A percentile compares a stretch with the other conserved stretches of the same genome.
These are phyloP conservation scores for Umbelopsis sp. DNA, from an alignment of 192 early-diverging fungal species.

Conservation along the genomic window DNA sequence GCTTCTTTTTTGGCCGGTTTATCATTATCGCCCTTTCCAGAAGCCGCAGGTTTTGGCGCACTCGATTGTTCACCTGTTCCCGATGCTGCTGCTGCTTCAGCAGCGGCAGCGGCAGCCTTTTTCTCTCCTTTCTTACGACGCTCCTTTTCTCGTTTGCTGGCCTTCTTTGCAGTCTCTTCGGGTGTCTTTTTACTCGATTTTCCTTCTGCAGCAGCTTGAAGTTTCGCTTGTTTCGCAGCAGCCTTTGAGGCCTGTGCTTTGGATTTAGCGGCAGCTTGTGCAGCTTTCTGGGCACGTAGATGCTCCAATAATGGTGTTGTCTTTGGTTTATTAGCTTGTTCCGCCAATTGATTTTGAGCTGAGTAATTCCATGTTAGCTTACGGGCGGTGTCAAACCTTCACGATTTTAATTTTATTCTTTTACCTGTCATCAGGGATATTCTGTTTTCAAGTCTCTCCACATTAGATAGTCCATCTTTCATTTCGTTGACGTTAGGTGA, in stretches of 20 bases:
- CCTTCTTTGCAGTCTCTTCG: slow-evolving; percentile 17
- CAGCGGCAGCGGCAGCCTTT: slow-evolving; percentile 11
- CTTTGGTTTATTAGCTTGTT: slow-evolving; percentile 56
- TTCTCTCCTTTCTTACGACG: slow-evolving; percentile 5
- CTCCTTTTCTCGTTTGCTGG: slow-evolving; percentile 5
- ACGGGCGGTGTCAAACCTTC: background rate
- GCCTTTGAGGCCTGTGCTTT: slow-evolving; percentile 42
- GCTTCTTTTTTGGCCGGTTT: background rate
- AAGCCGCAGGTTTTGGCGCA: background rate
- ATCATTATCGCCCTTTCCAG: background rate
- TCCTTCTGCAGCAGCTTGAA: background rate
- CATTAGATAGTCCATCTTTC: slow-evolving; percentile 49
- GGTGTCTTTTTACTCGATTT: background rate
- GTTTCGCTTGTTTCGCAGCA: slow-evolving; percentile 24
- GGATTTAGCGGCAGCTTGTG: slow-evolving; percentile 58
- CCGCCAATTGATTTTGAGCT: slow-evolving; percentile 40
- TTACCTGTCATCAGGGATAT: slow-evolving; percentile 38
- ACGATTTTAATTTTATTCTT: background rate
- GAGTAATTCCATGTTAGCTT: background rate
- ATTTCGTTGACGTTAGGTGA: slow-evolving; percentile 26
- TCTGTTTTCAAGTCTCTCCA: slow-evolving; percentile 47
- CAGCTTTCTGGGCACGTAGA: slow-evolving; percentile 71
- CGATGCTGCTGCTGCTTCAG: background rate
- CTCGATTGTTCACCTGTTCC: background rate
- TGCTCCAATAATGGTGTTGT: slow-evolving; percentile 77